Conservation (phyloP, 73 alveolate genomes). For the Tetrahymena thermophila region DNA sequence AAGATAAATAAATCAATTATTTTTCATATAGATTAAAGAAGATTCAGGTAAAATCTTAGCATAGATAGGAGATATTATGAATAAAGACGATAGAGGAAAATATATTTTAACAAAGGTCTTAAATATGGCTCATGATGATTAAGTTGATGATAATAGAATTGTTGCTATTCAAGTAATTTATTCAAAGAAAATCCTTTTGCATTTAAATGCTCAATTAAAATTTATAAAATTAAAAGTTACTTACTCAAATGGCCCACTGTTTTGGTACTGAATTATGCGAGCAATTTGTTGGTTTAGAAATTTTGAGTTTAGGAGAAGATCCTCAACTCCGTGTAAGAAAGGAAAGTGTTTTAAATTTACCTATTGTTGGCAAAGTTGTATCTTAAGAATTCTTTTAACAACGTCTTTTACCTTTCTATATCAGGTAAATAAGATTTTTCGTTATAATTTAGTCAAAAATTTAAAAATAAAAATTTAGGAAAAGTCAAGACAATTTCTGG, state of each 20-base stretch:
- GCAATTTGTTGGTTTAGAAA: neutral
- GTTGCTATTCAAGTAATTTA: constrained; percentile 23
- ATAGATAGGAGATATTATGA: neutral
- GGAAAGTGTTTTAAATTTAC: neutral
- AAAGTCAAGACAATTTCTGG: constrained; percentile 69
- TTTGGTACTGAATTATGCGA: neutral
- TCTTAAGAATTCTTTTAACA: neutral
- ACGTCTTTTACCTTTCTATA: neutral
- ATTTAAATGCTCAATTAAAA: neutral
- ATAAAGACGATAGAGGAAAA: constrained; percentile 20
- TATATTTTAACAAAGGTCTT: constrained; percentile 8
- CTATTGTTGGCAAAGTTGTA: neutral
- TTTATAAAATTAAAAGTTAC: neutral
- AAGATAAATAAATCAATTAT: neutral
- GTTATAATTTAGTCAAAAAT: neutral
- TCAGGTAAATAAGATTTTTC: constrained; percentile 2
- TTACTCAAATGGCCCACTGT: constrained; percentile 5
- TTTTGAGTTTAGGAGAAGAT: neutral
- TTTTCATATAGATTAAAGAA: neutral
- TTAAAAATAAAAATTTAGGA: constrained; percentile 8
- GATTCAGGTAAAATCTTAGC: neutral
- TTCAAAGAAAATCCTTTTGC: neutral
- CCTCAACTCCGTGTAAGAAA: neutral
- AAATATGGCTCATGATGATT: constrained; percentile 44
- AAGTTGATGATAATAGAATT: constrained; percentile 9